phyloP scores from a whole-genome alignment of 2,329 filamentous ascomycete species.

The Colletotrichum sp. region DNA sequence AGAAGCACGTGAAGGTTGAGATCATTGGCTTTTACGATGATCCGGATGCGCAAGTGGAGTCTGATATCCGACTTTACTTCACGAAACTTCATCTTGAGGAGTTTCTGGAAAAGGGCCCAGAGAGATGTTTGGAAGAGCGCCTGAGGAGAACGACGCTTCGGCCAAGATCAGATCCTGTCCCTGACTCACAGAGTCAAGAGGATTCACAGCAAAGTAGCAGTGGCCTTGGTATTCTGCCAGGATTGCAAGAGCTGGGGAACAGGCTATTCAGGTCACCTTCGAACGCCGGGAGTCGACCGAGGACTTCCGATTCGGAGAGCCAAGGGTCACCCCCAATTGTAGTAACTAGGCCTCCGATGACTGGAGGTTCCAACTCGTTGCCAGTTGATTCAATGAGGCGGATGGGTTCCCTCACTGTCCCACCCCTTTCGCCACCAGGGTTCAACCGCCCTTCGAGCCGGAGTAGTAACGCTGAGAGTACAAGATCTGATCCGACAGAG shows the following conservation, averaged over 20 bases:
- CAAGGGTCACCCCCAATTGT: conserved; percentile 40
- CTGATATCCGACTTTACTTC: conserved; percentile 55
- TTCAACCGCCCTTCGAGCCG: conserved; percentile 33
- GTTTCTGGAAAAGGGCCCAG: conserved; percentile 61
- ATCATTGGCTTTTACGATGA: conserved; percentile 67
- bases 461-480: conserved; percentile 28
- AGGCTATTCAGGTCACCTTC: background rate
- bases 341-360: conserved; percentile 33
- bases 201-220: background rate
- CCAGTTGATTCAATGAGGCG: background rate
- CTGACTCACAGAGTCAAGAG: background rate
- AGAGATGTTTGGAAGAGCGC: conserved; percentile 58
- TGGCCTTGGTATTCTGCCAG: background rate
- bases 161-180: background rate
- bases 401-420: conserved; percentile 36
- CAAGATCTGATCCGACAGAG: conserved; percentile 35
- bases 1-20: conserved; percentile 61
- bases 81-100: conserved; percentile 55
- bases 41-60: conserved; percentile 36
- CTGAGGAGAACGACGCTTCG: conserved; percentile 38
- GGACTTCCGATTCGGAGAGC: conserved; percentile 12
- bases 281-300: conserved; percentile 15
- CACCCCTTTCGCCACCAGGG: conserved; percentile 30
- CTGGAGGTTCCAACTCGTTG: conserved; percentile 15
- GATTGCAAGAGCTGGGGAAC: conserved; percentile 1